A percentile compares a stretch with the other conserved stretches of the same genome.
These are phyloP conservation scores for Berberis thunbergii DNA, from an alignment of 164 flowering plant species.

Conservation along the genomic window DNA sequence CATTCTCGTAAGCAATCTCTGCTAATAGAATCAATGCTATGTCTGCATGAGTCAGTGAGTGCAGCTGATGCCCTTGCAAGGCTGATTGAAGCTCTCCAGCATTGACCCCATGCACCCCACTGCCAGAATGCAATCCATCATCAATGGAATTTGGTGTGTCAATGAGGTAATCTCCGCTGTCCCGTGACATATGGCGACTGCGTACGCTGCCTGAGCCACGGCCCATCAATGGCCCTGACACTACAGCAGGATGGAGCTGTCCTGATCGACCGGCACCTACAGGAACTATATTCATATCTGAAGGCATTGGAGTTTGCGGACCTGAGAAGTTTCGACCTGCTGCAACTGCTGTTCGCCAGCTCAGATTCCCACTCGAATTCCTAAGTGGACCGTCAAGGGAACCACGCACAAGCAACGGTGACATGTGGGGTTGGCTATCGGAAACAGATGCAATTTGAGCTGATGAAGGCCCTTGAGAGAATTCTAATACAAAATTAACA, in stretches of 20 bases:
- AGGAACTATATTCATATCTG: slow-evolving; percentile 73
- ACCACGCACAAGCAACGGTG: slow-evolving; percentile 92
- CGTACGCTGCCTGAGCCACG: slow-evolving; percentile 87
- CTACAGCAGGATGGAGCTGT: slow-evolving; percentile 81
- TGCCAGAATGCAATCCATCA: slow-evolving; percentile 67
- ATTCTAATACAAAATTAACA: slow-evolving; percentile 60
- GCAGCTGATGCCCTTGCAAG: slow-evolving; percentile 93
- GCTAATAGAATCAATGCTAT: slow-evolving; percentile 93
- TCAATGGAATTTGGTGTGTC: slow-evolving; percentile 97
- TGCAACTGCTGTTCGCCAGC: slow-evolving; percentile 87
- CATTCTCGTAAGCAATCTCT: slow-evolving; percentile 97
- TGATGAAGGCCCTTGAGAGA: slow-evolving; percentile 84
- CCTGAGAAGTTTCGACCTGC: slow-evolving; percentile 90
- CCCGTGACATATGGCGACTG: slow-evolving; percentile 91
- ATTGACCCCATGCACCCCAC: slow-evolving; percentile 57
- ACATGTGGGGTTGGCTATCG: slow-evolving; percentile 95
- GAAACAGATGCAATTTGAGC: slow-evolving; percentile 61
- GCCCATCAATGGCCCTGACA: slow-evolving; percentile 97
- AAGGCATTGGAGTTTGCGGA: slow-evolving; percentile 88
- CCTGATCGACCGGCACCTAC: slow-evolving; percentile 82
- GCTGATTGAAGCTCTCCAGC: slow-evolving; percentile 98
- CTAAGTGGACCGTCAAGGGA: slow-evolving; percentile 91
- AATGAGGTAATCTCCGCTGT: slow-evolving; percentile 90
- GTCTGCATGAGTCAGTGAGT: slow-evolving; percentile 89
- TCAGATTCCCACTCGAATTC: slow-evolving; percentile 86